These are phyloP conservation scores for Zygosaccharomyces gambellarensis DNA, from an alignment of 805 yeast species.

Conservation along the genomic window DNA sequence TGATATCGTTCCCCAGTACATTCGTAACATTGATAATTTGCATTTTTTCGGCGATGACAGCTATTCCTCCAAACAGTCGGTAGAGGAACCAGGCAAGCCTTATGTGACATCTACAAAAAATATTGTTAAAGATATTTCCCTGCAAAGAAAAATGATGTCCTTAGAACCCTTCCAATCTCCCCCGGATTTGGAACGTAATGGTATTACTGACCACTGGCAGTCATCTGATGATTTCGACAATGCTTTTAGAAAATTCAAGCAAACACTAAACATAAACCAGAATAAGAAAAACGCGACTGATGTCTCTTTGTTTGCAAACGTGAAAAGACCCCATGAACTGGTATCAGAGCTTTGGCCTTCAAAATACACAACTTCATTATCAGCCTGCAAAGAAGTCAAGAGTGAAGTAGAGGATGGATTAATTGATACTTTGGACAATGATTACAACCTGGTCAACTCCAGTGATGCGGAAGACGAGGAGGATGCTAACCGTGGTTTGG, in stretches of 20 bases:
- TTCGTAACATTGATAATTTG: constrained; percentile 49
- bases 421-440: constrained; percentile 7
- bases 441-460: constrained; percentile 4
- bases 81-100: constrained; percentile 12
- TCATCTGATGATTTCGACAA: constrained; percentile 37
- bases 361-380: not conserved
- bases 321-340: constrained; percentile 34
- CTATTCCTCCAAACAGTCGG: constrained; percentile 40
- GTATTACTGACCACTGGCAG: constrained; percentile 36
- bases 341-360: constrained; percentile 30
- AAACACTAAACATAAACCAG: constrained; percentile 13
- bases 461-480: constrained; percentile 15
- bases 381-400: not conserved
- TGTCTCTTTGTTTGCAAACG: constrained; percentile 19
- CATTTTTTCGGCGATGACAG: constrained; percentile 47
- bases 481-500: constrained; percentile 12
- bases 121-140: constrained; percentile 54
- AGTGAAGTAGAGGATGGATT: not conserved
- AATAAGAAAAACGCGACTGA: constrained; percentile 17
- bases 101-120: constrained; percentile 47
- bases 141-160: constrained; percentile 44
- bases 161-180: constrained; percentile 31
- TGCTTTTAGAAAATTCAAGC: constrained; percentile 33
- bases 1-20: constrained; percentile 59
- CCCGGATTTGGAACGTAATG: constrained; percentile 26